A percentile compares a stretch with the other conserved stretches of the same genome.
phyloP scores from a whole-genome alignment of 495 filamentous ascomycete species.

The Tuber aestivum region DNA sequence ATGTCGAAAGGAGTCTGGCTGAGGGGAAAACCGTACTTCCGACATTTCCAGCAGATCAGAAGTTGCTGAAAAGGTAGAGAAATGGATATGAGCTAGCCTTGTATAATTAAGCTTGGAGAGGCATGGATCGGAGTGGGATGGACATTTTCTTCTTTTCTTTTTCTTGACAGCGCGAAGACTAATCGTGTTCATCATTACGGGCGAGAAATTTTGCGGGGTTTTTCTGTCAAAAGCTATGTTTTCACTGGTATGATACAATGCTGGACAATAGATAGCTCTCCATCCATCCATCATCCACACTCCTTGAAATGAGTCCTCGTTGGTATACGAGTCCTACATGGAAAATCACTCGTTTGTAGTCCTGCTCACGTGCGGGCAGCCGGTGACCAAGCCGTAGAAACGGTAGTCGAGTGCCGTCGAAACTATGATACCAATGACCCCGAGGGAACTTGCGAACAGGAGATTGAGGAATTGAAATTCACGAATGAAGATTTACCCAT shows the following conservation, averaged over 20 bases:
- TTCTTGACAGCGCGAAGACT: background rate
- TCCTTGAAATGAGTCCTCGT: background rate
- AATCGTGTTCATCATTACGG: background rate
- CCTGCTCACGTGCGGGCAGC: background rate
- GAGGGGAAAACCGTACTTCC: constrained; percentile 51
- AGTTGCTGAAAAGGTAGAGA: constrained; percentile 20
- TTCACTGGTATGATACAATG: background rate
- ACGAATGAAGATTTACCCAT: background rate
- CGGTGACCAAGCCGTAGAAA: background rate
- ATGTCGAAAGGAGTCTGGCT: constrained; percentile 78
- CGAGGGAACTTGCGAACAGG: background rate
- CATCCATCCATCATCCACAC: background rate
- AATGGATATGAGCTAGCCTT: background rate
- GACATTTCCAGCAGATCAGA: background rate
- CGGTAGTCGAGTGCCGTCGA: background rate
- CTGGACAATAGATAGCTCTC: background rate
- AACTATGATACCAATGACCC: background rate
- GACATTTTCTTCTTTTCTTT: background rate
- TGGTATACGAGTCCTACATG: background rate
- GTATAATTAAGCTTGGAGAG: background rate
- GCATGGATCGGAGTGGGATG: background rate
- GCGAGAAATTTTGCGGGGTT: background rate
- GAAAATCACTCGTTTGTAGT: background rate
- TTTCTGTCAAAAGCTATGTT: background rate
- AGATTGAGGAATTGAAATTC: background rate